Conservation (phyloP, 2,329 filamentous ascomycete species). For the Aaosphaeria arxii region DNA sequence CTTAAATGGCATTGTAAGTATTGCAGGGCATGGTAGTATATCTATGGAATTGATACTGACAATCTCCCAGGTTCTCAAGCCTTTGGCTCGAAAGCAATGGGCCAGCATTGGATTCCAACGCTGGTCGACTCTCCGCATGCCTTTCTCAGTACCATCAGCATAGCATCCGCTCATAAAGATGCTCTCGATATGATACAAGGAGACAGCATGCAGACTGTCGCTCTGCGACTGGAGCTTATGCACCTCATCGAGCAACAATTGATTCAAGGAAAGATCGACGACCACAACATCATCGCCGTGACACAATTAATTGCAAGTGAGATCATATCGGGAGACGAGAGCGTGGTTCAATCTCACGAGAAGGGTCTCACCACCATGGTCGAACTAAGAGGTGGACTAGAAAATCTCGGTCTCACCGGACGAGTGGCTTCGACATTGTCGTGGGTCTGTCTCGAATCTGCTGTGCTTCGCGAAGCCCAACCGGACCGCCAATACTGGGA, state of each 20-base stretch:
- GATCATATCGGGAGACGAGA: constrained; percentile 26
- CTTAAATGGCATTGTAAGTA: constrained; percentile 34
- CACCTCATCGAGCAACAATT: constrained; percentile 27
- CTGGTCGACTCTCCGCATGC: constrained; percentile 31
- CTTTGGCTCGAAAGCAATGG: constrained; percentile 34
- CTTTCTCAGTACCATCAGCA: constrained; percentile 36
- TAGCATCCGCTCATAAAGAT: constrained; percentile 33
- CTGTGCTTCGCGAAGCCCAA: constrained; percentile 27
- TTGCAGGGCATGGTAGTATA: too few relatives aligned
- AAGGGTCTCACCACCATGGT: constrained; percentile 30
- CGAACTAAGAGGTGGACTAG: constrained; percentile 29
- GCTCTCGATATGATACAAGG: constrained; percentile 16
- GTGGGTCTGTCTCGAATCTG: constrained; percentile 30
- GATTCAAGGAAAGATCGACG: constrained; percentile 20
- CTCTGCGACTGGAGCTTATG: constrained; percentile 34
- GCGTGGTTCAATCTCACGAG: constrained; percentile 22
- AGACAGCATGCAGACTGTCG: constrained; percentile 29
- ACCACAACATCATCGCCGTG: constrained; percentile 34
- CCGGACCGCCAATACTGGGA: constrained; percentile 26
- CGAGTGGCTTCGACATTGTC: constrained; percentile 29
- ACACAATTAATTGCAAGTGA: constrained; percentile 35
- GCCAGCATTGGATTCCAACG: constrained; percentile 31
- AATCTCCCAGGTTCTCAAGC: constrained; percentile 13
- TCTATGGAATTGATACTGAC: background rate
- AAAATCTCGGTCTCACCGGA: constrained; percentile 26